Evolutionary conservation across 1,139 yeast genomes (phyloP), one percentile per base, ranked within the genome.

Genomic region (Diutina pseudorugosa): DNA sequence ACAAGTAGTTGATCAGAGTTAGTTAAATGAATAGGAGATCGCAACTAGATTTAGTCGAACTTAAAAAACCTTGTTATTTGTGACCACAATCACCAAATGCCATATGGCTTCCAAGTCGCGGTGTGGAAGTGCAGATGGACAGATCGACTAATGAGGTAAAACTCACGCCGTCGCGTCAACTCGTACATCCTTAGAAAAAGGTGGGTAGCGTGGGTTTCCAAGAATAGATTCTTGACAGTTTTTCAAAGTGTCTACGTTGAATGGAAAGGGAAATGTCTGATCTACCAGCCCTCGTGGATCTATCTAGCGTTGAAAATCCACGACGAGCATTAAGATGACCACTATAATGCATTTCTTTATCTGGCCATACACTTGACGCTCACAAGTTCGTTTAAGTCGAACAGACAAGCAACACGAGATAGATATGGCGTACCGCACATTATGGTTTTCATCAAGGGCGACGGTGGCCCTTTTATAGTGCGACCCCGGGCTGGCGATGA

Each of bases 381-480:
- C 73, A 77, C 77, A 77, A 66, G 69, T 73, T 73, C 77, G 77
- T 73, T 55, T 72, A 75, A 63, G 70, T 66, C 69, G 71, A 70
- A 67, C 69, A 69, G 77, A 73, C 77, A 73, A 73, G 77, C 78
- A 73, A 74, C 79, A 74, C 79, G 78, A 78, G 70, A 65, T 67
- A 68, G 72, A 77, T 70, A 71, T 73, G 71, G 79, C 78, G 76
- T 72, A 77, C 79, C 79, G 79, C 79, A 74, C 77, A 64, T 69
- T 23, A n/a, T 11, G 14, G 25, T 23, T 23, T 43, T 43, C n/a
- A 9, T 9, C n/a, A 2, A 25, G 33, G 20, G 30, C 30, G 33
- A 21, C 23, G n/a, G 12, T 14, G 8, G 2, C 19, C 12, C 40
- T 27, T 45, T 45, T 45, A 45, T 45, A 45, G 40, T 27, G 49